A percentile compares a stretch with the other conserved stretches of the same genome.
Conservation (phyloP, 2,329 filamentous ascomycete species). For the Nothophoma quercina region DNA sequence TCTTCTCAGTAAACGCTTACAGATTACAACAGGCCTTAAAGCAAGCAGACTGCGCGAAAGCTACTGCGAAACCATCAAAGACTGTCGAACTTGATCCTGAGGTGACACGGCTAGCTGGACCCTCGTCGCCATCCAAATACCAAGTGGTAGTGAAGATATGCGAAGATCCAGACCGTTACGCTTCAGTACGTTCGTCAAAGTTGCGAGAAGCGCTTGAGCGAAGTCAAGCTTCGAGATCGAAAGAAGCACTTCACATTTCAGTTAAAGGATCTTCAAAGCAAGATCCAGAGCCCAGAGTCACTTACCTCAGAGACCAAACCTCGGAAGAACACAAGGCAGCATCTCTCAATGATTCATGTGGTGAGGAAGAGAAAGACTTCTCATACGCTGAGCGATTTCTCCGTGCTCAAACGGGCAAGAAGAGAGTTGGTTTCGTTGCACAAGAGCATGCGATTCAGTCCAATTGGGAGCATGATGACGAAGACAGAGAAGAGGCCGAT, state of each 20-base stretch:
- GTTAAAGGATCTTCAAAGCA: no score
- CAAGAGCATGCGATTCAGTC: neutral
- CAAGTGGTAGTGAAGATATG: neutral
- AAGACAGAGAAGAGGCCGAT: neutral
- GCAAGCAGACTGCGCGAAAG: neutral
- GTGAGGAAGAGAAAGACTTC: no score
- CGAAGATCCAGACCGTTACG: neutral
- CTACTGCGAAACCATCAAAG: no score
- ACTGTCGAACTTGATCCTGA: neutral
- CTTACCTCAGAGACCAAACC: no score
- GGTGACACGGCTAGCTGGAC: neutral
- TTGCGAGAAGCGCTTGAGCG: constrained; percentile 1
- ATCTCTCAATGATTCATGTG: no score
- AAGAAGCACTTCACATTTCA: neutral
- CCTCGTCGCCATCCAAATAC: no score
- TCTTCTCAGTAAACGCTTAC: neutral
- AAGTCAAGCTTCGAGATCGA: neutral
- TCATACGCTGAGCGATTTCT: neutral
- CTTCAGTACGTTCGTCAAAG: neutral
- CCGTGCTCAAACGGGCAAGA: neutral
- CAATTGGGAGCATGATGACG: neutral
- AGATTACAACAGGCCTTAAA: neutral
- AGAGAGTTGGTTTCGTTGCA: neutral
- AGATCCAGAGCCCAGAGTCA: no score
- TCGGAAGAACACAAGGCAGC: no score